A percentile compares a stretch with the other conserved stretches of the same genome.
phyloP scores from a whole-genome alignment of 148 eudicot species.

The Rhododendron simsii region DNA sequence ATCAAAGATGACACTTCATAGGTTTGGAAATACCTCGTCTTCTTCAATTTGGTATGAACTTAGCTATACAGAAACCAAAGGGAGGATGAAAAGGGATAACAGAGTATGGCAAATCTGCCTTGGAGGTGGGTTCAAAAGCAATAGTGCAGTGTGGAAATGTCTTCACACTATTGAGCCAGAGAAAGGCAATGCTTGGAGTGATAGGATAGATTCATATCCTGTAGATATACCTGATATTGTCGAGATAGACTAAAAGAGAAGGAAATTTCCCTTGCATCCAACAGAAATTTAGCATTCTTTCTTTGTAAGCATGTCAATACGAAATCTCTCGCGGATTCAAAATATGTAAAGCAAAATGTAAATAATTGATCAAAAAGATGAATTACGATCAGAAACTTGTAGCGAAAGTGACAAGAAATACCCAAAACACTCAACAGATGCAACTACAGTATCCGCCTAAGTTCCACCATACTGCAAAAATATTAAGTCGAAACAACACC shows the following conservation, averaged over 20 bases:
- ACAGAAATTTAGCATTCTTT: neutral
- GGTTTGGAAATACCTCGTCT: constrained; percentile 23
- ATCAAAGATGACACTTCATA: constrained; percentile 20
- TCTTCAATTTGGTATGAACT: neutral
- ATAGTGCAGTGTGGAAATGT: neutral
- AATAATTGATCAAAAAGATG: neutral
- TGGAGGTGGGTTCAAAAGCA: neutral
- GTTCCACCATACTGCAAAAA: neutral
- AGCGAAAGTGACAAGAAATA: neutral
- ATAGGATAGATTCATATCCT: neutral
- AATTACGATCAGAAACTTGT: neutral
- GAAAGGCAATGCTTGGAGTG: neutral
- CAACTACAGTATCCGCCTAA: neutral
- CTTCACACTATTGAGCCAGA: neutral
- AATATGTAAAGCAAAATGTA: neutral
- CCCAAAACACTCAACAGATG: neutral
- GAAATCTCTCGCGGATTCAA: neutral
- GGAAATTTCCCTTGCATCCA: neutral
- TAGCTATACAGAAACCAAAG: neutral
- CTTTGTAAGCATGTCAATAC: neutral
- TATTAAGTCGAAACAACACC: neutral
- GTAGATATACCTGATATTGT: neutral
- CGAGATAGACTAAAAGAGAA: neutral
- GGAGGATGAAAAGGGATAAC: neutral
- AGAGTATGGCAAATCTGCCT: neutral